Conservation (phyloP, 495 filamentous ascomycete genomes). For the Achaetomiella virescens region DNA sequence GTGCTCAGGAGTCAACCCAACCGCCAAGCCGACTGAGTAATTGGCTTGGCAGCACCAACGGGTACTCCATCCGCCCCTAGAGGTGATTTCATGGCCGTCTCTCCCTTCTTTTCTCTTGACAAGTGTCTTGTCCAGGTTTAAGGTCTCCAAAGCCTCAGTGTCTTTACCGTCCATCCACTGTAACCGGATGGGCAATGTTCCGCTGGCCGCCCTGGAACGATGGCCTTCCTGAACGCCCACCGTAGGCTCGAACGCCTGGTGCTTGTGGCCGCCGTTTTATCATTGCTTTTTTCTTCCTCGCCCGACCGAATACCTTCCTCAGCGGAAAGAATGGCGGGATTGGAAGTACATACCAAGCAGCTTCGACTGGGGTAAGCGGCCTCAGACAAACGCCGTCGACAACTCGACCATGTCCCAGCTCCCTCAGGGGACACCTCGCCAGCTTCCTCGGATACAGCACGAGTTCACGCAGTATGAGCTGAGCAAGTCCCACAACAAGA, state of each 20-base stretch:
- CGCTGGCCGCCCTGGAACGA: slow-evolving; percentile 4
- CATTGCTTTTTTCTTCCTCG: slow-evolving; percentile 15
- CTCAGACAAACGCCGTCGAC: slow-evolving; percentile 29
- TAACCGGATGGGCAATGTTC: slow-evolving; percentile 18
- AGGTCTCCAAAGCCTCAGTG: not conserved
- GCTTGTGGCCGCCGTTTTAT: slow-evolving; percentile 19
- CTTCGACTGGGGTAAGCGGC: slow-evolving; percentile 40
- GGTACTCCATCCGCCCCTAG: no score
- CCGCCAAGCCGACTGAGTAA: no score
- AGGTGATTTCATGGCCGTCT: no score
- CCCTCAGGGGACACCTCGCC: slow-evolving; percentile 29
- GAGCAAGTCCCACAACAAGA: slow-evolving; percentile 24
- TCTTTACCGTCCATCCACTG: not conserved
- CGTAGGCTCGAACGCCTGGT: slow-evolving; percentile 23
- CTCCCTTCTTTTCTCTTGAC: not conserved
- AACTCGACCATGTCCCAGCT: slow-evolving; percentile 25
- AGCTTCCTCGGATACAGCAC: slow-evolving; percentile 38
- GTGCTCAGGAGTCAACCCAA: no score
- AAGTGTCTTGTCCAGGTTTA: not conserved
- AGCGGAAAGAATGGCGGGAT: not conserved
- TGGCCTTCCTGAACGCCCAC: slow-evolving; percentile 21
- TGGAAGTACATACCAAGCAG: slow-evolving; percentile 30
- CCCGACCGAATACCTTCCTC: not conserved
- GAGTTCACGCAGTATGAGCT: slow-evolving; percentile 31
- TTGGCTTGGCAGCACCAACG: no score